Evolutionary conservation across 495 filamentous ascomycete species (phyloP), one percentile per base, ranked within the genome.

Genomic region (Bacidia rubella): DNA sequence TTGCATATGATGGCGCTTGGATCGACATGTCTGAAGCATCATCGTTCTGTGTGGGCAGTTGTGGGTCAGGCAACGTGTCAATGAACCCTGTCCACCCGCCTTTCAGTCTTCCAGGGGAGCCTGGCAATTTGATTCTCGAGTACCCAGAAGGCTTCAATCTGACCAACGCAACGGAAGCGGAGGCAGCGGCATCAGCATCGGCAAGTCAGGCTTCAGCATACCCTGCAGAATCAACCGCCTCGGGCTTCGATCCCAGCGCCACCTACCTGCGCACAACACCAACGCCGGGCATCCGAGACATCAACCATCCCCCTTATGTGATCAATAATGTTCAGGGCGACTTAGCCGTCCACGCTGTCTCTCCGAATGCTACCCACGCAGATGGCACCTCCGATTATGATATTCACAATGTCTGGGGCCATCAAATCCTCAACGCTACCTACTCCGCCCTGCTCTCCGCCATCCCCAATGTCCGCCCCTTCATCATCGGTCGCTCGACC

Each of bases 401-500:
- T 53, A 77, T 86, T 44, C 86, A 90, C 69, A 90, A 82, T 54
- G 61, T 89, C 3, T 87, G 63, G 49, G 86, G 87, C 21, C 79
- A 89, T 55, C 78, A 83, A 57, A 82, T 87, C 42, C 66, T 89
- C 35, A 85, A 86, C 52, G 86, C 86, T 9, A 94, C 87, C 11
- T 87, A 92, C 65, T 65, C 86, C 21, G 86, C 77, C 24, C 74
- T 93, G 7, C 68, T 82, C 2, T 61, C 67, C 17, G 66, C 88
- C 9, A 77, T 77, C 57, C 74, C 79, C 0, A 70, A 61, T 11
- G 83, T 86, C 60, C 79, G 87, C 0, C 87, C 87, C 0, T 90
- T 94, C 67, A 85, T 93, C 62, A 90, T 94, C 56, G 84, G 83
- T 1, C 81, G 87, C 40, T 85, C 82, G 47, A 92, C 87, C 2